These are phyloP conservation scores for Penicillium freii DNA, from an alignment of 2,329 filamentous ascomycete species.

Conservation along the genomic window DNA sequence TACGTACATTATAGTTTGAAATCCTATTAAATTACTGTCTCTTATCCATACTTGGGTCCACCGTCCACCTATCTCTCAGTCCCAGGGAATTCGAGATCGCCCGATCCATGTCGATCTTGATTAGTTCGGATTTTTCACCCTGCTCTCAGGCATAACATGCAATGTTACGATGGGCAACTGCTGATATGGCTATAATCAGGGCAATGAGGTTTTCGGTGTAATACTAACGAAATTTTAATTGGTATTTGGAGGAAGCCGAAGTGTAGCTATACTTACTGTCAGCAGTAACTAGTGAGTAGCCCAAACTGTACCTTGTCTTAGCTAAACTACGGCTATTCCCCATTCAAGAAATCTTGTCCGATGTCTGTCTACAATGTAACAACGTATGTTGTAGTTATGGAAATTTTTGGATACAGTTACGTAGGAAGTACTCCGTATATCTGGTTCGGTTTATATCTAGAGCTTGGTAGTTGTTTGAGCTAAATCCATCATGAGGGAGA, in stretches of 20 bases:
- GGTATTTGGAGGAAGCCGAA: neutral
- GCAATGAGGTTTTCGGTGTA: too few species aligned
- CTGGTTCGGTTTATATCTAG: neutral
- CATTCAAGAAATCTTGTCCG: too few species aligned
- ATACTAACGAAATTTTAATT: too few species aligned
- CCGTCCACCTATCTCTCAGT: neutral
- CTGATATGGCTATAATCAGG: neutral
- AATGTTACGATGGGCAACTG: slow-evolving; percentile 7
- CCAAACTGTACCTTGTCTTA: neutral
- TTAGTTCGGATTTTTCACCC: neutral
- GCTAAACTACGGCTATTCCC: neutral
- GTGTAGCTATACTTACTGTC: neutral
- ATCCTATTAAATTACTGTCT: neutral
- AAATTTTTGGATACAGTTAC: neutral
- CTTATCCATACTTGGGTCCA: neutral
- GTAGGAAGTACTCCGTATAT: too few species aligned
- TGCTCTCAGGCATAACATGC: neutral
- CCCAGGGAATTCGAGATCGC: neutral
- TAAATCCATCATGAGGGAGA: neutral
- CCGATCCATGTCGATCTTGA: neutral
- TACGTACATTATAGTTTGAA: neutral
- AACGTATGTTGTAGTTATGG: neutral
- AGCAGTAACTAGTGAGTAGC: neutral
- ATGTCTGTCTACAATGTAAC: neutral
- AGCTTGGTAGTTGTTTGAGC: neutral